These are phyloP conservation scores for Aurinia saxatilis DNA, from an alignment of 345 rosid species.

Conservation along the genomic window DNA sequence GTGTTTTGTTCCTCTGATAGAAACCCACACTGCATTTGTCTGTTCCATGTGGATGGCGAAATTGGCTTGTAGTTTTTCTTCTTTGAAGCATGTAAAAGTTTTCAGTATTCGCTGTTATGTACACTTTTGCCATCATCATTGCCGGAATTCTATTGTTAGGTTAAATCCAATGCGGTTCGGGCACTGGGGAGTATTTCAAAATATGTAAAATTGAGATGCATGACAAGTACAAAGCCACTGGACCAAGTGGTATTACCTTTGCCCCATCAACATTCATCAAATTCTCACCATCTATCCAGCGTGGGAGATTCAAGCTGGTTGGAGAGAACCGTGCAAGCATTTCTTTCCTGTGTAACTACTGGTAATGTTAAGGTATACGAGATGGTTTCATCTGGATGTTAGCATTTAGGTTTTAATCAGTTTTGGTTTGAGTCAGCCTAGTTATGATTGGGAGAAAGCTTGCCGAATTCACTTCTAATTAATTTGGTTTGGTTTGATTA, in stretches of 20 bases:
- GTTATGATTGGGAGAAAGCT: background rate
- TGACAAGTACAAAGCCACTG: constrained; percentile 27
- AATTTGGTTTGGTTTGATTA: constrained; percentile 7
- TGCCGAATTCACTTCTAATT: background rate
- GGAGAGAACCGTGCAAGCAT: constrained; percentile 78
- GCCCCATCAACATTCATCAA: constrained; percentile 11
- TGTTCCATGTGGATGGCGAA: background rate
- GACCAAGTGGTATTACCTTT: constrained; percentile 19
- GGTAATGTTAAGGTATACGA: constrained; percentile 86
- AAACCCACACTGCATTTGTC: background rate
- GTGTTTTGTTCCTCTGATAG: background rate
- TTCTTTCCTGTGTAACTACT: constrained; percentile 91
- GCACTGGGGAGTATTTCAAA: constrained; percentile 84
- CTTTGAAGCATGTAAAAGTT: background rate
- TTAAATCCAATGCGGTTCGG: constrained; percentile 87
- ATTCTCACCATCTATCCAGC: constrained; percentile 25
- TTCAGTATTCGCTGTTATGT: background rate
- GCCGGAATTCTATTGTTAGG: constrained; percentile 24
- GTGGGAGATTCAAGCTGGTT: constrained; percentile 38
- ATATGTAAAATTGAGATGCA: constrained; percentile 35
- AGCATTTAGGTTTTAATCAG: constrained; percentile 5
- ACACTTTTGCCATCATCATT: constrained; percentile 10
- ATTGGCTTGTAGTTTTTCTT: background rate
- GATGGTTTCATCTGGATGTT: background rate
- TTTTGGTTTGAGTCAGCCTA: background rate